Evolutionary conservation across 305 asterid species (phyloP), one percentile per base, ranked within the genome.

Genomic region (Solanum hybrid): DNA sequence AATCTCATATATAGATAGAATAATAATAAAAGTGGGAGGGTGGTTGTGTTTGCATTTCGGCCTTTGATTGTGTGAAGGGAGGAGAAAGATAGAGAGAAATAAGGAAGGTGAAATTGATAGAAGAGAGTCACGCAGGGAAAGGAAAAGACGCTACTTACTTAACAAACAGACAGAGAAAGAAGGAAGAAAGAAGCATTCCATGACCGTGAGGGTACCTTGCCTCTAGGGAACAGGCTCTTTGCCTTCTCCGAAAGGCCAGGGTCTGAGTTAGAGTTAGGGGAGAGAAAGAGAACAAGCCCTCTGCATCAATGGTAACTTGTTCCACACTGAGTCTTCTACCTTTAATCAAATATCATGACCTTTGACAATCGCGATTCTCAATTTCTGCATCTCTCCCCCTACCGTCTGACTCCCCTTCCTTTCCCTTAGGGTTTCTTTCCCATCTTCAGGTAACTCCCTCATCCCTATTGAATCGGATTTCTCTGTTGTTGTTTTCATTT

Each of bases 351-450:
- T 31, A 27, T 46, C 73, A 82, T 82, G 87, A 29, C 87, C 27
- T 46, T 46, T 27, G 2, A 42, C 72, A 82, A 42, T 81, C 26
- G 26, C 37, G 16, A 26, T 71, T 82, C 73, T 11, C 75, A 56
- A 60, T 76, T 26, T 79, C 79, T 37, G 86, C 90, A 89, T 87
- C 88, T 88, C 89, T 40, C 86, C 87, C 10, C 87, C 76, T 87
- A 8, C 84, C 85, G 24, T 42, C 87, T 90, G 71, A 40, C 69
- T 87, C 78, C 80, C 81, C 4, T 77, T 7, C 69, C 64, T 79
- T 88, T 26, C 79, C 71, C 32, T 88, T 86, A 87, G 91, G 91
- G 90, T 89, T 90, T 88, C 87, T 73, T 90, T 82, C 78, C 69
- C 71, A 40, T 42, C 71, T 40, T 40, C 86, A 56, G 89, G 89